Evolutionary conservation across 2,329 filamentous ascomycete genomes (phyloP), one percentile per base, ranked within the genome.

Genomic region (Diplodia corticola): DNA sequence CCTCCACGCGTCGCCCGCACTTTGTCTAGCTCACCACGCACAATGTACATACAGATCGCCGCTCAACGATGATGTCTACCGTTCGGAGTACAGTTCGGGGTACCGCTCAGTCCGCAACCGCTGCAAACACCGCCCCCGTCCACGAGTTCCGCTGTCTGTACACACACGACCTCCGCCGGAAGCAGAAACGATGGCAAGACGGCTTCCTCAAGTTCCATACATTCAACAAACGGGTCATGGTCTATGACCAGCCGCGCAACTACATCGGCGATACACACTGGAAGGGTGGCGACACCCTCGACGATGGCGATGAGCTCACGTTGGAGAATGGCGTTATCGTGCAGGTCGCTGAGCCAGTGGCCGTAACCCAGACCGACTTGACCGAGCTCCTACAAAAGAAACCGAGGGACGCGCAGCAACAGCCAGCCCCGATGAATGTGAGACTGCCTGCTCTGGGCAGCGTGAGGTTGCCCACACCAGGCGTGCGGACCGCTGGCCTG

Each of bases 111-210:
- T 84, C 53, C 80, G 24, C 50, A 83, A 49, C 79, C 80, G 15
- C 85, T 88, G 71, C 55, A 9, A 88, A 86, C 71, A 90, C 88
- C 22, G 92, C 93, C 1, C 83, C 86, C 0, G 92, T 97, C 46
- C 82, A 91, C 73, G 92, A 96, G 73, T 96, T 90, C 77, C 85
- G 87, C 68, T 97, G 93, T 76, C 87, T 97, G 4, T 97, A 91
- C 78, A 96, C 93, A 1, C 88, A 91, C 74, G 93, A 97, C 74
- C 77, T 96, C 49, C 88, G 88, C 61, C 88, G 91, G 65, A 97
- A 97, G 80, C 89, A 92, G 71, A 97, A 97, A 76, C 84, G 91
- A 68, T 97, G 93, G 93, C 92, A 96, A 73, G 93, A 97, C 88
- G 93, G 94, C 40, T 88, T 88, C 61, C 85, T 97, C 68, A 91